Evolutionary conservation across 495 filamentous ascomycete species (phyloP).

Genomic region (Xylaria intraflava): DNA sequence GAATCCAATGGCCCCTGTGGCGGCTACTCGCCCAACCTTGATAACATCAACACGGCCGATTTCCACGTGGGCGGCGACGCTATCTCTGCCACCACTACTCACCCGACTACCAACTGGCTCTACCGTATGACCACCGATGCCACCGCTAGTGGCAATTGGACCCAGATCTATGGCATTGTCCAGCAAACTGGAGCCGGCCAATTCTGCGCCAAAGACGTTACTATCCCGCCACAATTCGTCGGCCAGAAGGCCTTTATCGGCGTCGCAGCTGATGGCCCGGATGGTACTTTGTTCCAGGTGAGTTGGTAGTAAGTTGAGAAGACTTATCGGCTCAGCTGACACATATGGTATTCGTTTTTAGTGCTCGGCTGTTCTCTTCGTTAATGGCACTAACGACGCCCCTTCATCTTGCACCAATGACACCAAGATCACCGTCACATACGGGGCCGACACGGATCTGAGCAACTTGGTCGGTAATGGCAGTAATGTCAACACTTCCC

Average conservation of each 20-base stretch:
- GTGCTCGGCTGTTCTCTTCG: conserved; percentile 48
- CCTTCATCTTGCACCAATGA: conserved; percentile 37
- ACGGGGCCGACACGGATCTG: conserved; percentile 29
- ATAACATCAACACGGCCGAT: conserved; percentile 29
- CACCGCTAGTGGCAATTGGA: conserved; percentile 41
- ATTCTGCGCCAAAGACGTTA: conserved; percentile 38
- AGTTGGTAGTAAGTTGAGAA: neutral
- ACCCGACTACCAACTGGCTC: conserved; percentile 42
- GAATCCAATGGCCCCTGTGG: conserved; percentile 42
- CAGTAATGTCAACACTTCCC: neutral
- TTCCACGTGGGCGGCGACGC: conserved; percentile 48
- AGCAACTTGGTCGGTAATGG: conserved; percentile 10
- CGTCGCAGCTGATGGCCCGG: conserved; percentile 35
- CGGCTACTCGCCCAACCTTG: conserved; percentile 35
- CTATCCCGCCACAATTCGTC: conserved; percentile 35
- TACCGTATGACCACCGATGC: conserved; percentile 45
- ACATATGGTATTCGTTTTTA: conserved; percentile 9
- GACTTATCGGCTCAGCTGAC: neutral
- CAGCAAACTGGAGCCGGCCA: conserved; percentile 39
- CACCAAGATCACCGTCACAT: conserved; percentile 30
- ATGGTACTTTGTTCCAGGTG: conserved; percentile 49
- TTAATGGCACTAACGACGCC: conserved; percentile 29
- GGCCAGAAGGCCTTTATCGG: conserved; percentile 45
- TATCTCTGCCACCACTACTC: conserved; percentile 33
- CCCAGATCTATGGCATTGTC: conserved; percentile 39